Base-by-base conservation (phyloP, 1,284 basidiomycete genomes). In the Cutaneotrichosporon mucoides region DNA sequence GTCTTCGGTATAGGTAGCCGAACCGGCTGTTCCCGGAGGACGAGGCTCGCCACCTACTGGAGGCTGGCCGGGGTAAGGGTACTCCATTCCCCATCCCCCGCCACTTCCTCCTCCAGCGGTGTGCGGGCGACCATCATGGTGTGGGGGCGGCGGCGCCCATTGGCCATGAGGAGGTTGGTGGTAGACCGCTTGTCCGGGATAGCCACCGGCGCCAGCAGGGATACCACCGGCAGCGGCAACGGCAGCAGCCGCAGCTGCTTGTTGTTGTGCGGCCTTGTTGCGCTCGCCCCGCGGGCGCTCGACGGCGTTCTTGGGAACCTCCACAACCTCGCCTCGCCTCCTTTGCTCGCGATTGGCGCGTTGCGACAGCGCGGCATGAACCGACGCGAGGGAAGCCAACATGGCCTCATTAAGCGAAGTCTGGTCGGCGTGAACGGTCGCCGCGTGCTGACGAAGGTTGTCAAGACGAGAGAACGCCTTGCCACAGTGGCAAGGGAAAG, bases 381-480 rank as follows among this genome's bases (percentile, higher is more conserved):
- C 83, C 3, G 86, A 84, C 40, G 89, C 89, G 60, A 96, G 85
- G 59, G 92, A 88, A 65, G 87, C 85, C 85, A 95, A 90, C 89
- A 94, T 93, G 48, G 84, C 81, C 74, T 94, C 90, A 81, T 97
- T 98, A 73, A 87, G 84, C 0, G 89, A 87, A 0, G 76, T 68
- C 79, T 89, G 89, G 73, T 96, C 92, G 34, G 92, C 87, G 72
- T 98, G 94, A 2, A 96, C 92, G 4, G 93, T 96, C 79, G 94
- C 89, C 0, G 93, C 90, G 77, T 98, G 94, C 73, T 97, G 94
- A 50, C 94, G 86, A 9, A 98, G 84, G 74, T 98, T 98, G 81
- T 98, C 94, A 71, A 97, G 87, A 33, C 94, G 87, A 13, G 92
- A 95, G 74, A 98, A 97, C 61, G 94, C 88, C 76, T 96, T 95